Evolutionary conservation across 306 rosid genomes (phyloP), one percentile per base, ranked within the genome.

Genomic region (Aeschynomene evenia): DNA sequence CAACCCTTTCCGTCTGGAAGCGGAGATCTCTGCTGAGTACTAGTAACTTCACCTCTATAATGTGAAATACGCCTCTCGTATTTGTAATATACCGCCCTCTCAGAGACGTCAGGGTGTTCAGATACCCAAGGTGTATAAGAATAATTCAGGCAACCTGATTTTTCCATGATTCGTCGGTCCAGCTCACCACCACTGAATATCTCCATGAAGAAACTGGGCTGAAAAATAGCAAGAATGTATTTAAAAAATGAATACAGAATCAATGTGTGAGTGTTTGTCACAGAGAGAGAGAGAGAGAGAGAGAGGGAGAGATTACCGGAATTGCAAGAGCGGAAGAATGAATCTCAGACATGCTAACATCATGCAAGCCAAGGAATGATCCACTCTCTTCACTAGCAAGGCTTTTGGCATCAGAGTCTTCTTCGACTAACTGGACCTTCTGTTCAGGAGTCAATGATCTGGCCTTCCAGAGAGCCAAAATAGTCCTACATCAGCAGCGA

Each of bases 401-500:
- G 82, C 73, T 79, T 80, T 87, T 91, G 73, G 81, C 77, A 66
- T 87, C 95, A 45, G 96, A 83, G 53, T 85, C 97, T 73, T 86
- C 93, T 82, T 91, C 97, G 65, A 91, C 91, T 71, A 87, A 75
- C 81, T 83, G 86, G 67, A 91, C 88, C 83, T 87, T 88, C 83
- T 95, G 99, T 84, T 95, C 99, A 18, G 95, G 97, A 84, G 88
- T 95, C 87, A 95, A 81, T n/a, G 96, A 87, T 80, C 81, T 91
- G 63, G 97, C 95, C 78, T 91, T 95, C 96, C 99, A 95, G 9
- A 95, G 91, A 70, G 89, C 97, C 97, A 95, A 80, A 72, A 95
- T 86, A 28, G 97, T 95, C 89, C 99, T 91, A 72, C 61, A 68
- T 72, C 81, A 81, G 61, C 76, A 68, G 37, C 74, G 51, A 66